Conservation (phyloP, 2,329 filamentous ascomycete genomes). For the Colletotrichum plurivorum region DNA sequence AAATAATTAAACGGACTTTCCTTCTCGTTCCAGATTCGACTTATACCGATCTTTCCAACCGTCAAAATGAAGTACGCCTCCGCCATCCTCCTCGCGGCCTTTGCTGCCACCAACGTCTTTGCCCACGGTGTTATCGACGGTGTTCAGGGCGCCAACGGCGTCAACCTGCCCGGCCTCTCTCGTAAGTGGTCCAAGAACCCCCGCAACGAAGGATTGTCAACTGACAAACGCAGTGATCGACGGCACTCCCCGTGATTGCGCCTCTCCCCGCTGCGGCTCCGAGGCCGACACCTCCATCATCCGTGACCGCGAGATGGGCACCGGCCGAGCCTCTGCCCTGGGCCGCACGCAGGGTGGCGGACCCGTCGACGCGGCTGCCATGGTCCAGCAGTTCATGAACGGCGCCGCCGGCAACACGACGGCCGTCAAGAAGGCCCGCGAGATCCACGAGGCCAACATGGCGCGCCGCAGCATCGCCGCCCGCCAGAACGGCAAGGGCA, state of each 20-base stretch:
- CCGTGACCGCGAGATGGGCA: slow-evolving; percentile 70
- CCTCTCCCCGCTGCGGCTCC: slow-evolving; percentile 71
- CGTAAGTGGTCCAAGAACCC: slow-evolving; percentile 12
- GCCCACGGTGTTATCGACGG: slow-evolving; percentile 72
- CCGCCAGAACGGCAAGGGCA: slow-evolving; percentile 38
- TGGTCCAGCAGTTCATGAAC: slow-evolving; percentile 73
- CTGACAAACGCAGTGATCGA: slow-evolving; percentile 63
- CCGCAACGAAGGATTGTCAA: too few relatives aligned
- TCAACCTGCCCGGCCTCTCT: slow-evolving; percentile 71
- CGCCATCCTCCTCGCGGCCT: slow-evolving; percentile 56
- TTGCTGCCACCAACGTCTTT: slow-evolving; percentile 59
- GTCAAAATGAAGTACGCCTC: slow-evolving; percentile 40
- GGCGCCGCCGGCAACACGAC: slow-evolving; percentile 52
- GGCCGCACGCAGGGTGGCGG: slow-evolving; percentile 74
- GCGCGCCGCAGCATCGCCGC: slow-evolving; percentile 42
- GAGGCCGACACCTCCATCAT: slow-evolving; percentile 79
- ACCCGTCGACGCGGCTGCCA: slow-evolving; percentile 68
- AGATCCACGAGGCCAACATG: slow-evolving; percentile 59
- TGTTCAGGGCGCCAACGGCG: slow-evolving; percentile 72
- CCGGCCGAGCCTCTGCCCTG: slow-evolving; percentile 67
- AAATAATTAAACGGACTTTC: slow-evolving; percentile 17
- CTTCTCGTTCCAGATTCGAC: slow-evolving; percentile 13
- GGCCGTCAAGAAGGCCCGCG: slow-evolving; percentile 54
- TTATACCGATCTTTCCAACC: slow-evolving; percentile 34
- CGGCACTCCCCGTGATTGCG: slow-evolving; percentile 77